Conservation (phyloP, 306 rosid species). For the Mimosa pudica region DNA sequence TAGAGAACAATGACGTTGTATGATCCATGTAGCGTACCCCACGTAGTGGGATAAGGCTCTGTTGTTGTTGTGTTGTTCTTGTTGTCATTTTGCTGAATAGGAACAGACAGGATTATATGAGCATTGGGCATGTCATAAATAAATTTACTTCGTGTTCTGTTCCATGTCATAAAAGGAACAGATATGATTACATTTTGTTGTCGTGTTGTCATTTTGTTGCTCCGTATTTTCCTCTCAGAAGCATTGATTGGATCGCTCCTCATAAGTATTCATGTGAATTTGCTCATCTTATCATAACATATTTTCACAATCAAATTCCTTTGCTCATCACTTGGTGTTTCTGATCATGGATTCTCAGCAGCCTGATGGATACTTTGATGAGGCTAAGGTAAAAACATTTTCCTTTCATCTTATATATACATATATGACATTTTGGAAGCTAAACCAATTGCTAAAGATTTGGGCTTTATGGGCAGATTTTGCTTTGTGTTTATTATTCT, state of each 20-base stretch:
- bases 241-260: constrained; percentile 43
- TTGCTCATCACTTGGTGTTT: not conserved
- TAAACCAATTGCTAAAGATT: not conserved
- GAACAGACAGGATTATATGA: constrained; percentile 26
- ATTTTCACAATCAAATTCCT: constrained; percentile 7
- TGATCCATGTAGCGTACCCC: no score
- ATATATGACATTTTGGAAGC: not conserved
- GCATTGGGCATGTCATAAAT: constrained; percentile 26
- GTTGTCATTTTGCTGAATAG: not conserved
- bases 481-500: not conserved
- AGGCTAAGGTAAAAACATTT: constrained; percentile 32
- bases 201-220: not conserved
- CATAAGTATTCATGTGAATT: constrained; percentile 2
- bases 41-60: no score
- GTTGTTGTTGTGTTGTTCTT: no score
- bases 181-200: no score
- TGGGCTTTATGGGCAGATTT: not conserved
- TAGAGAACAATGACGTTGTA: no score
- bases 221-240: constrained; percentile 34
- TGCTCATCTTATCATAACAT: not conserved
- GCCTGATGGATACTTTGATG: constrained; percentile 34
- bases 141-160: no score
- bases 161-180: no score
- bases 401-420: not conserved
- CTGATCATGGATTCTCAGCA: constrained; percentile 43